Evolutionary conservation across 2,329 filamentous ascomycete genomes (phyloP).

Genomic region (Verticillium nubilum): DNA sequence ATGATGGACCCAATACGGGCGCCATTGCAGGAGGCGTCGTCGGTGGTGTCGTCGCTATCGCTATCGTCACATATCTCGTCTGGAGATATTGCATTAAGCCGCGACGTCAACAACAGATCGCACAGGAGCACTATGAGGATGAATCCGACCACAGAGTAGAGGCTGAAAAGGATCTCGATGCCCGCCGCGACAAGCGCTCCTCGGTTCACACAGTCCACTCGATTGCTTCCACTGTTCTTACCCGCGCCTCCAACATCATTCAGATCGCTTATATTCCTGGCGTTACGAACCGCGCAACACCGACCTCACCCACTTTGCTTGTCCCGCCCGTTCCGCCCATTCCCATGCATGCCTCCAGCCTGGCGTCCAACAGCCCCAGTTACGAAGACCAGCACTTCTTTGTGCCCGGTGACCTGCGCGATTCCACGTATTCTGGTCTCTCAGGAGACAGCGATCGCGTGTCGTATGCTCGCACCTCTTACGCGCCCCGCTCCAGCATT

Average conservation of each 20-base stretch:
- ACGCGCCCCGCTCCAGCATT: constrained; percentile 64
- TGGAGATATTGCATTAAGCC: constrained; percentile 87
- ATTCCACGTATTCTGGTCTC: constrained; percentile 82
- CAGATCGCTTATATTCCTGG: constrained; percentile 99
- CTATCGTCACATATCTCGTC: constrained; percentile 69
- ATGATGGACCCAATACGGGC: constrained; percentile 61
- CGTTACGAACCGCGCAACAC: constrained; percentile 85
- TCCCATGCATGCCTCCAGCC: constrained; percentile 59
- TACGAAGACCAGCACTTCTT: constrained; percentile 86
- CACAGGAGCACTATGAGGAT: constrained; percentile 49
- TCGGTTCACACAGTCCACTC: constrained; percentile 85
- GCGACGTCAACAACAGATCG: constrained; percentile 59
- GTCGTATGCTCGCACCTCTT: constrained; percentile 54
- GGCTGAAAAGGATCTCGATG: constrained; percentile 47
- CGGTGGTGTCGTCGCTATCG: constrained; percentile 73
- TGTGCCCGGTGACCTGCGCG: constrained; percentile 81
- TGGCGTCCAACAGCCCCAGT: constrained; percentile 41
- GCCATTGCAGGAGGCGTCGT: constrained; percentile 90
- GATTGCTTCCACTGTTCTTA: constrained; percentile 91
- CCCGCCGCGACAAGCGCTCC: constrained; percentile 56
- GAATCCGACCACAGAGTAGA: constrained; percentile 53
- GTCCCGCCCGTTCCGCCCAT: constrained; percentile 94
- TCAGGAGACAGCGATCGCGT: constrained; percentile 59
- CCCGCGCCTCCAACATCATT: constrained; percentile 96
- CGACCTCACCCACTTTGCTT: constrained; percentile 72